phyloP scores from a whole-genome alignment of 1,139 yeast genomes.

The Yamadazyma jaroonii region DNA sequence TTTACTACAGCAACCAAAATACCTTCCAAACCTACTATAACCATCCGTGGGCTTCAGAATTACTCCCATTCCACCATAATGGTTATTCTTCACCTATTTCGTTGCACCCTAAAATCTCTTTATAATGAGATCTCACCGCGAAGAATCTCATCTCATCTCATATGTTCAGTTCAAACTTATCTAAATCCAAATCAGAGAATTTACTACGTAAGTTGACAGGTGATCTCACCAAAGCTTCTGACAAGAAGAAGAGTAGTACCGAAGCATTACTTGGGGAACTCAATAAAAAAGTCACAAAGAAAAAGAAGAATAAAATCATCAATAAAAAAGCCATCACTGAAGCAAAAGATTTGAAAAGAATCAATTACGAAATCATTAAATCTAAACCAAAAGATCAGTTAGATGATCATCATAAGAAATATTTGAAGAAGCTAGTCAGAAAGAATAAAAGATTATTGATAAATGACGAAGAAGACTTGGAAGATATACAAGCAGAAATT shows the following conservation, averaged over 20 bases:
- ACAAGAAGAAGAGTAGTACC: conserved; percentile 17
- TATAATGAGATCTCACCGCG: background rate
- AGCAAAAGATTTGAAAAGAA: conserved; percentile 43
- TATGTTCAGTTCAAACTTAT: conserved; percentile 25
- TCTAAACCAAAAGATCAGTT: conserved; percentile 24
- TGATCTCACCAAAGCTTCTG: background rate
- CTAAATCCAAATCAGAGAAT: conserved; percentile 33
- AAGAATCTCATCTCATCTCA: conserved; percentile 5
- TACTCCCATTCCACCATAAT: too few species aligned
- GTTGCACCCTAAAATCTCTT: too few species aligned
- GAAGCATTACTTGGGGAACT: conserved; percentile 38
- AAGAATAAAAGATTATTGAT: conserved; percentile 36
- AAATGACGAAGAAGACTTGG: conserved; percentile 7
- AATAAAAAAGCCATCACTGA: conserved; percentile 37
- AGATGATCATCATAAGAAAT: conserved; percentile 40
- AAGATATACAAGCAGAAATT: conserved; percentile 13
- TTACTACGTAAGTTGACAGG: conserved; percentile 16
- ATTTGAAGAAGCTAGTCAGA: conserved; percentile 47
- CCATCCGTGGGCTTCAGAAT: too few species aligned
- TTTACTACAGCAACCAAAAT: too few species aligned
- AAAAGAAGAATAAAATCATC: conserved; percentile 13
- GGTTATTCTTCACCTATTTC: too few species aligned
- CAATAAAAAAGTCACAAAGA: conserved; percentile 26
- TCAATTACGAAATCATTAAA: conserved; percentile 48
- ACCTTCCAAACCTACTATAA: too few species aligned